Conservation (phyloP, 1,284 basidiomycete species). For the Agroathelia rolfsii region DNA sequence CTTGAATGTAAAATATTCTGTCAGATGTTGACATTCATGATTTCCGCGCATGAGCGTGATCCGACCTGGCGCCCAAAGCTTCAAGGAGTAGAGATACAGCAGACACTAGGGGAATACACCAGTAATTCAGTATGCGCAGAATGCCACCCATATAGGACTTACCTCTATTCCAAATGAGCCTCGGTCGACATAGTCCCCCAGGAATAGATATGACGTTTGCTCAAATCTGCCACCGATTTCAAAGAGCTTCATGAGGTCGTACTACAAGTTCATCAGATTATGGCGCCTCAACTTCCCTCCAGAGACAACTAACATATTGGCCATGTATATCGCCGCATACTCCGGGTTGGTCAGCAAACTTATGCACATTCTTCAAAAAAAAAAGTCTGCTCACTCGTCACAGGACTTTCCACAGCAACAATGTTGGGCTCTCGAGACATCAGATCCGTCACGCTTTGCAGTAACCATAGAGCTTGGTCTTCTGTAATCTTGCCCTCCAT, state of each 20-base stretch:
- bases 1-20: conserved; percentile 97
- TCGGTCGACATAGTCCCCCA: conserved; percentile 98
- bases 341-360: conserved; percentile 21
- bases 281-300: background rate
- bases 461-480: conserved; percentile 81
- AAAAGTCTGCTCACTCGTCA: conserved; percentile 72
- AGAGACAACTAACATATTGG: conserved; percentile 78
- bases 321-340: conserved; percentile 98
- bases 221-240: conserved; percentile 88
- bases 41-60: conserved; percentile 91
- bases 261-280: conserved; percentile 39
- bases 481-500: conserved; percentile 83
- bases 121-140: conserved; percentile 11
- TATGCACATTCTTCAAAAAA: conserved; percentile 8
- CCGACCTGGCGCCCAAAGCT: conserved; percentile 89
- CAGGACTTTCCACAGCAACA: conserved; percentile 80
- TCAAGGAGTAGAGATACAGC: conserved; percentile 83
- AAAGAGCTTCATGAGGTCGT: conserved; percentile 97
- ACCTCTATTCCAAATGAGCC: conserved; percentile 95
- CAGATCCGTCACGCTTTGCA: conserved; percentile 70
- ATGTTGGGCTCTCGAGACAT: conserved; percentile 81
- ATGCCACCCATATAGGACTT: conserved; percentile 14
- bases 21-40: conserved; percentile 95
- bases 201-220: conserved; percentile 89
- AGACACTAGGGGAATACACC: conserved; percentile 57